Base-by-base conservation (phyloP, 208 protist genomes). In the Tritrichomonas foetus region DNA sequence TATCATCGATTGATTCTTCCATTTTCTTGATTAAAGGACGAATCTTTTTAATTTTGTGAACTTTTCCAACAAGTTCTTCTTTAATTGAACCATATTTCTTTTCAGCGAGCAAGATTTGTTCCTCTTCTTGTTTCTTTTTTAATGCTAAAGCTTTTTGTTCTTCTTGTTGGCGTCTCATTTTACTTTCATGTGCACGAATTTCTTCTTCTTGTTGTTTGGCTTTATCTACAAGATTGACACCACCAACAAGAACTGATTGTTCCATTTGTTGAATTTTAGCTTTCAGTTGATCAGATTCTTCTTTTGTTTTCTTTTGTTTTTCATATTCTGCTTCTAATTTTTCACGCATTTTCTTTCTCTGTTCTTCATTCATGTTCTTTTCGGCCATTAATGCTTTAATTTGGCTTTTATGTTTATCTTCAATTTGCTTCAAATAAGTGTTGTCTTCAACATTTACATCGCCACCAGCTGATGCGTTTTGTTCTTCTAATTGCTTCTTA, bases 401-500 rank as follows among this genome's bases (percentile, higher is more conserved):
- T 36, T 93, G 5, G 47, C 61, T 82, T 53, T 30, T 61, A 57
- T 93, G 69, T 30, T 30, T 3, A n/a, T 0, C 92, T 82, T 93
- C 74, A 30, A 93, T 82, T 33, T 25, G 27, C 30, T 75, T 74
- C 33, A 92, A 41, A 9, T 93, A 50, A 47, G 30, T 25, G 8
- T 66, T 69, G 14, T 74, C 66, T 22, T 16, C 39, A 41, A 93
- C 93, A 53, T 25, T 27, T 2, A 75, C 78, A 93, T 74, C 80
- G n/a, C 39, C 72, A 53, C 39, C 14, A 69, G 9, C 41, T 84
- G 93, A 44, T 1, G 92, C 75, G 9, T 95, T 50, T 49, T 95
- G 53, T 50, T 95, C 22, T 74, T 95, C 95, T 36, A 96, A 61
- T 94, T 89, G 33, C n/a, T 61, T 93, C 93, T 95, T 96, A 49